phyloP scores from a whole-genome alignment of 805 yeast species.

The Kodamaea sagamina region DNA sequence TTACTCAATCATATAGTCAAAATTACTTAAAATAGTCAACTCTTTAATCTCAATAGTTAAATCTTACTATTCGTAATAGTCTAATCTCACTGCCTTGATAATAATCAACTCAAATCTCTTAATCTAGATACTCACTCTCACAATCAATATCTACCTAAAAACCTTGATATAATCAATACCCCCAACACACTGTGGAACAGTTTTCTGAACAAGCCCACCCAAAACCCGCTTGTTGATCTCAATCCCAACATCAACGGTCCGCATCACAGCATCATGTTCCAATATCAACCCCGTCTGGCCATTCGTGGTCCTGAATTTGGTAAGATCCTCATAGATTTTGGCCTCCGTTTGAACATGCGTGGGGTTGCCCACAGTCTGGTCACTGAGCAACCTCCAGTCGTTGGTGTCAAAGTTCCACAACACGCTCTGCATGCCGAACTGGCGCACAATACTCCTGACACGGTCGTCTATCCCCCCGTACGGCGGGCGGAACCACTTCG shows the following conservation, averaged over 20 bases:
- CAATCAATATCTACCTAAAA: slow-evolving; percentile 22
- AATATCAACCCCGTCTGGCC: slow-evolving; percentile 63
- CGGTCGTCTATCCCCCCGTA: slow-evolving; percentile 93
- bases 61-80: no score
- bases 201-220: slow-evolving; percentile 58
- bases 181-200: slow-evolving; percentile 76
- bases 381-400: slow-evolving; percentile 74
- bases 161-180: slow-evolving; percentile 61
- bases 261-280: slow-evolving; percentile 77
- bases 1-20: no score
- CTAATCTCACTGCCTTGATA: no score
- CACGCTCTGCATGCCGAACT: slow-evolving; percentile 84
- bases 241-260: slow-evolving; percentile 70
- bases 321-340: slow-evolving; percentile 58
- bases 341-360: slow-evolving; percentile 35
- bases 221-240: slow-evolving; percentile 53
- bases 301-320: slow-evolving; percentile 45
- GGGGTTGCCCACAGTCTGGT: not conserved
- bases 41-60: no score
- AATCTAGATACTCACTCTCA: no score
- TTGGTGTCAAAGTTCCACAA: slow-evolving; percentile 90
- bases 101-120: no score
- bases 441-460: slow-evolving; percentile 73
- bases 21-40: no score
- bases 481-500: slow-evolving; percentile 95